Evolutionary conservation across 345 rosid species (phyloP).

Genomic region (Orychophragmus violaceus): DNA sequence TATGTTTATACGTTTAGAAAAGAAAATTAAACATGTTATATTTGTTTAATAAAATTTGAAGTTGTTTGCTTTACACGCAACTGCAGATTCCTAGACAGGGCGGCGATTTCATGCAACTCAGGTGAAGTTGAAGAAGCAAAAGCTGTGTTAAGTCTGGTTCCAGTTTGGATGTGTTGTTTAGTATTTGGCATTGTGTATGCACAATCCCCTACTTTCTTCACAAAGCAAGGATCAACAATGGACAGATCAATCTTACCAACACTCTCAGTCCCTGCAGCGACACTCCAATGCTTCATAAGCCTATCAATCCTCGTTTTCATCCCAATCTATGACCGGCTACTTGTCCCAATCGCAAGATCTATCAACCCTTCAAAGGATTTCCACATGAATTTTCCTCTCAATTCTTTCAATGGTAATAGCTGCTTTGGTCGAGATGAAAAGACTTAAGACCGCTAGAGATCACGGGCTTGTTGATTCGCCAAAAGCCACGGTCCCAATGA

Average conservation of each 20-base stretch:
- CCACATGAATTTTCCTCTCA: slow-evolving; percentile 31
- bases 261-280: slow-evolving; percentile 46
- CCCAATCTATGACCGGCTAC: slow-evolving; percentile 45
- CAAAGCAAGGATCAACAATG: slow-evolving; percentile 55
- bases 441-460: slow-evolving; percentile 28
- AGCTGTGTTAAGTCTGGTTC: slow-evolving; percentile 37
- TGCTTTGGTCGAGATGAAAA: slow-evolving; percentile 34
- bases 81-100: slow-evolving; percentile 53
- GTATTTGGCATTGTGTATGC: slow-evolving; percentile 43
- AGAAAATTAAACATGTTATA: no score
- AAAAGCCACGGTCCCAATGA: slow-evolving; percentile 11
- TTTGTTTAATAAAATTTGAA: no score
- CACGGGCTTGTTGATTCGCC: slow-evolving; percentile 13
- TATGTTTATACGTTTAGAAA: no score
- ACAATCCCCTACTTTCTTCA: slow-evolving; percentile 51
- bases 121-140: slow-evolving; percentile 47
- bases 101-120: slow-evolving; percentile 30
- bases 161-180: slow-evolving; percentile 47
- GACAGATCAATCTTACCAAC: slow-evolving; percentile 32
- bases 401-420: slow-evolving; percentile 23
- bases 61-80: no score
- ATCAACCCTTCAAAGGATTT: slow-evolving; percentile 34
- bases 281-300: slow-evolving; percentile 50
- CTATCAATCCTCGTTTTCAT: slow-evolving; percentile 37
- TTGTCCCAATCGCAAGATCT: slow-evolving; percentile 40